Percentiles rank a stretch among this genome's conserved stretches.
These are phyloP conservation scores for Phylloporus arenicola DNA, from an alignment of 768 basidiomycete species.

Conservation along the genomic window DNA sequence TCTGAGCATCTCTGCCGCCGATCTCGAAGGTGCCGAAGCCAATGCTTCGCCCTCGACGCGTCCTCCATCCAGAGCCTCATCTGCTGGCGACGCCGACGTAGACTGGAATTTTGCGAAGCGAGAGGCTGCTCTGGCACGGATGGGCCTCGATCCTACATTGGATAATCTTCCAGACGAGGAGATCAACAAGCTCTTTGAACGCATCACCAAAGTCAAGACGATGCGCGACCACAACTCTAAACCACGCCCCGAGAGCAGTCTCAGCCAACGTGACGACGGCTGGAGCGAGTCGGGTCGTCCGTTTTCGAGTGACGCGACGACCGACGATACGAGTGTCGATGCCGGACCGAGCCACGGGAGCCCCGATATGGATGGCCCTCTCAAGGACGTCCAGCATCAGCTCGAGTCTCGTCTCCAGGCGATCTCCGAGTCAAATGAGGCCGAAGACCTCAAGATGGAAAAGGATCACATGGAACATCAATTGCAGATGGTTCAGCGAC, in stretches of 20 bases:
- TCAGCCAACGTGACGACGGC: conserved; percentile 79
- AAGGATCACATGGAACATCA: conserved; percentile 93
- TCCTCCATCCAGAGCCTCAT: conserved; percentile 74
- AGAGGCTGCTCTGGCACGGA: conserved; percentile 83
- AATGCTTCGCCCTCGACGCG: conserved; percentile 47
- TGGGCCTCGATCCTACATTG: conserved; percentile 84
- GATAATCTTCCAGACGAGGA: conserved; percentile 94
- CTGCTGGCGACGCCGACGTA: conserved; percentile 63
- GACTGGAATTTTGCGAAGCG: conserved; percentile 98
- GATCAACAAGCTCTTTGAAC: conserved; percentile 88
- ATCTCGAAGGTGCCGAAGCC: conserved; percentile 49
- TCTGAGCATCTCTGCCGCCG: conserved; percentile 58
- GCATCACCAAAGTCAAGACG: conserved; percentile 88
- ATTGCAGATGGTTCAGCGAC: conserved; percentile 68
- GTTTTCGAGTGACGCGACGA: conserved; percentile 68
- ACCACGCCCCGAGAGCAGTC: conserved; percentile 84
- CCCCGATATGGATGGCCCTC: conserved; percentile 58
- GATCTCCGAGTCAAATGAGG: conserved; percentile 63
- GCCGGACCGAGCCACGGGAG: conserved; percentile 52
- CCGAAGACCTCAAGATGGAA: conserved; percentile 83
- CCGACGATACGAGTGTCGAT: conserved; percentile 85
- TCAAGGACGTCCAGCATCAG: conserved; percentile 70
- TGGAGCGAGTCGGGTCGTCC: conserved; percentile 89
- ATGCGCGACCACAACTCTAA: conserved; percentile 77
- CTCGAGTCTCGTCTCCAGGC: conserved; percentile 63